Conservation (phyloP, 805 yeast species). For the Priceomyces melissophilus region DNA sequence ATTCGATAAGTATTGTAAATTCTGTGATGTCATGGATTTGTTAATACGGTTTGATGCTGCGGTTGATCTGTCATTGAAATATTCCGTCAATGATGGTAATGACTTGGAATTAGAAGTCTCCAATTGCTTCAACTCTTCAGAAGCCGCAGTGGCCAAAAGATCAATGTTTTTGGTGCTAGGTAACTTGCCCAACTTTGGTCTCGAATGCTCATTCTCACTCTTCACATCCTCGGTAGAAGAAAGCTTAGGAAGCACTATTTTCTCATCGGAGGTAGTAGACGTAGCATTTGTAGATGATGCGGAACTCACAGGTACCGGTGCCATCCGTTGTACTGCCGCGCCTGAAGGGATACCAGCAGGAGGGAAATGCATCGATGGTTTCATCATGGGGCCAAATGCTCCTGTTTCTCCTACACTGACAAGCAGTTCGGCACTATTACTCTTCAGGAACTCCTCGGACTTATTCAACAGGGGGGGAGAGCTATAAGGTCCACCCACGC, state of each 20-base stretch:
- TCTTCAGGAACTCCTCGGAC: too few species aligned
- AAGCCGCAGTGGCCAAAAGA: constrained; percentile 52
- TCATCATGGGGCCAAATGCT: too few species aligned
- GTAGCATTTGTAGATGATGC: neutral
- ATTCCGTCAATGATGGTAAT: constrained; percentile 50
- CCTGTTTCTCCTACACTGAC: too few species aligned
- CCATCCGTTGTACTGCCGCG: neutral
- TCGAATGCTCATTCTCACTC: constrained; percentile 2
- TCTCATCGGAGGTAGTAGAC: neutral
- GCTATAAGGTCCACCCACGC: too few species aligned
- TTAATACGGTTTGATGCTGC: constrained; percentile 9
- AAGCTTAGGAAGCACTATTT: neutral
- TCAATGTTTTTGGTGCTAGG: constrained; percentile 41
- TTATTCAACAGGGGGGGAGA: too few species aligned
- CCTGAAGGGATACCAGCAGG: neutral
- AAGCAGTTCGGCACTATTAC: too few species aligned
- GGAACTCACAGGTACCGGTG: neutral
- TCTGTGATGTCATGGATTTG: constrained; percentile 8
- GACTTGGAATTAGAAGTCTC: constrained; percentile 44
- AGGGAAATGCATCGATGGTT: too few species aligned
- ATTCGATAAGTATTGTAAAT: constrained; percentile 23
- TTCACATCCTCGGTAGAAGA: neutral
- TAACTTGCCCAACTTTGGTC: neutral
- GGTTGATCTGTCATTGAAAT: constrained; percentile 25
- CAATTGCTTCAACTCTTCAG: constrained; percentile 48